Base-by-base conservation (phyloP, 306 rosid genomes). In the Trifolium subterraneum region DNA sequence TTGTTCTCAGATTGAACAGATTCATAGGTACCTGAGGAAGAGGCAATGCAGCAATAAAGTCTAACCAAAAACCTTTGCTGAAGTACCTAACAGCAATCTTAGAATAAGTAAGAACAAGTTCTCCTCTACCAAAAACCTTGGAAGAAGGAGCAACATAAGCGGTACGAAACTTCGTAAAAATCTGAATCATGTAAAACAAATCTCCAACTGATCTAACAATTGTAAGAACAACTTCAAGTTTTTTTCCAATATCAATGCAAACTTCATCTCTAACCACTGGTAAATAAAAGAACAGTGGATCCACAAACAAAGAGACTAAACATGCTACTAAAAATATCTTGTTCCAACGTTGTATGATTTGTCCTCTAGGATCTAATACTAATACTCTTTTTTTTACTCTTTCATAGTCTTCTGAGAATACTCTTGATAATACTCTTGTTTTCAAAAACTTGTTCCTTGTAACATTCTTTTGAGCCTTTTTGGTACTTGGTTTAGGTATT, bases 71-170 rank as follows among this genome's bases (percentile, higher is more conserved):
- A n/a, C 84, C 83, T 14, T 73, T 86, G 16, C 77, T 41, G 4
- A 86, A 79, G 76, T 86, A 86, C 80, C 85, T 83, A 39, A 64
- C 3, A 33, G 86, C 90, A 56, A 86, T 81, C 80, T 86, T 83
- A 50, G 84, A 75, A 78, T 84, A 65, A 5, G 79, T 65, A 56
- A 86, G 60, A 66, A 86, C 84, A 72, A 86, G 90, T 39, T 86
- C 90, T 62, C 90, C 90, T 78, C 90, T 83, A 63, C 90, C 90
- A 72, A 86, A 86, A 52, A 86, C 84, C 42, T 83, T 66, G 0
- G 90, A 86, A 74, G 90, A 86, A 75, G 90, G 90, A 38, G 90
- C 90, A 36, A 86, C 78, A 64, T 81, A 86, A 39, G 90, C 87
- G 12, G 90, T 86, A 18, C 85, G 86, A 72, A 86, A 83, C 79